A percentile compares a stretch with the other conserved stretches of the same genome.
These are phyloP conservation scores for Cynanchum wilfordii DNA, from an alignment of 257 asterid species.

Conservation along the genomic window DNA sequence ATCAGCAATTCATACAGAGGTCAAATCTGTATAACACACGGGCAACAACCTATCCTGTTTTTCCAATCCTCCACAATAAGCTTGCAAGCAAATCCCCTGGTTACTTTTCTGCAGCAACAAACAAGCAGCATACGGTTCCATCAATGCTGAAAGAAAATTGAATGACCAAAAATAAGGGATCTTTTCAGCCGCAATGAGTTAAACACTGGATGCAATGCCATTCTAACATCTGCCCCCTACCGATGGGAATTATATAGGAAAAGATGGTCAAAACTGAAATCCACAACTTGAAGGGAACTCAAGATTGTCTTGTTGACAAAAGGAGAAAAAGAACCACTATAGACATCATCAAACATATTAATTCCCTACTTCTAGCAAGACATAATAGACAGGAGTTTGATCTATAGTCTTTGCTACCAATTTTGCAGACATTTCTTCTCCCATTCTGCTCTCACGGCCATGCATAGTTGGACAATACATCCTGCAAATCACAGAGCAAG, in stretches of 20 bases:
- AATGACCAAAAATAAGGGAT: neutral
- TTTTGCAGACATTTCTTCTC: neutral
- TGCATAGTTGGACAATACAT: conserved; percentile 1
- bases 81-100: neutral
- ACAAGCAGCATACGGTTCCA: neutral
- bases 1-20: neutral
- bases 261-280: neutral
- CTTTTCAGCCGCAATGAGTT: neutral
- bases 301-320: neutral
- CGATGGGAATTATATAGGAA: neutral
- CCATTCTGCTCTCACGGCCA: conserved; percentile 8
- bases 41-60: neutral
- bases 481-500: conserved; percentile 22
- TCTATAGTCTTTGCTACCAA: conserved; percentile 7
- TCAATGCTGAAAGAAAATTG: neutral
- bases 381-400: neutral
- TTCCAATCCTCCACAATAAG: neutral
- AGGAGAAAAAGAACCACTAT: neutral
- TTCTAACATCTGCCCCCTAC: neutral
- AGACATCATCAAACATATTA: neutral
- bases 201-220: neutral
- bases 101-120: conserved; percentile 5
- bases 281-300: neutral
- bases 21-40: neutral
- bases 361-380: neutral